A percentile compares a stretch with the other conserved stretches of the same genome.
These are phyloP conservation scores for Mikania micrantha DNA, from an alignment of 129 eudicot species.

Conservation along the genomic window DNA sequence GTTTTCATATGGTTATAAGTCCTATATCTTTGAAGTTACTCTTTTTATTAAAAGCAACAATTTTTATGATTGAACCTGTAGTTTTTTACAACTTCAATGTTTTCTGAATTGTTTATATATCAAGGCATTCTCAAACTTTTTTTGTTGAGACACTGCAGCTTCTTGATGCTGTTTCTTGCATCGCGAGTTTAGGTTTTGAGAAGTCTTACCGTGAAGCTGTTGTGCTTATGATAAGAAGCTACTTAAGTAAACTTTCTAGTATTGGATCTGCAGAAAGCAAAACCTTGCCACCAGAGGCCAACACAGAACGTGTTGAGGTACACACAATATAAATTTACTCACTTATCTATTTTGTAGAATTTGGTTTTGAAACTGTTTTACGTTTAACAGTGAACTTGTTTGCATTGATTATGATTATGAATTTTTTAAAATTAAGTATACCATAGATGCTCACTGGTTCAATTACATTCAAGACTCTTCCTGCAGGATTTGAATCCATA, in stretches of 20 bases:
- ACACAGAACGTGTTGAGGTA: slow-evolving; percentile 98
- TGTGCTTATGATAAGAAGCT: slow-evolving; percentile 90
- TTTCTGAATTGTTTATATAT: slow-evolving; percentile 7
- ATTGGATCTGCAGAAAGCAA: slow-evolving; percentile 96
- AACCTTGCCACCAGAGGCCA: slow-evolving; percentile 89
- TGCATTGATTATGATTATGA: slow-evolving; percentile 13
- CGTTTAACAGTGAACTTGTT: background rate
- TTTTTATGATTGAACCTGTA: background rate
- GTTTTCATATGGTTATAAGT: slow-evolving; percentile 12
- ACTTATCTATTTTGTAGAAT: background rate
- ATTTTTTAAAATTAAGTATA: slow-evolving; percentile 3
- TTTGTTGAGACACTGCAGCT: slow-evolving; percentile 80
- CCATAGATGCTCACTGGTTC: slow-evolving; percentile 73
- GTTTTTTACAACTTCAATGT: background rate
- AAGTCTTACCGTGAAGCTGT: slow-evolving; percentile 97
- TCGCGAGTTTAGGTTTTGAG: slow-evolving; percentile 99
- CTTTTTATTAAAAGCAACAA: background rate
- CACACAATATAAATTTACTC: background rate
- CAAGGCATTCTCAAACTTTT: slow-evolving; percentile 39
- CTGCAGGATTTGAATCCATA: slow-evolving; percentile 88
- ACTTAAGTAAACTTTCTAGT: slow-evolving; percentile 71
- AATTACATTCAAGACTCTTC: slow-evolving; percentile 88
- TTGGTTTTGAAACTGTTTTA: slow-evolving; percentile 12
- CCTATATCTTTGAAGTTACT: background rate
- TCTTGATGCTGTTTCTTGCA: slow-evolving; percentile 99